Evolutionary conservation across 2,329 filamentous ascomycete species (phyloP), one percentile per base, ranked within the genome.

Genomic region (Ramichloridium luteum): DNA sequence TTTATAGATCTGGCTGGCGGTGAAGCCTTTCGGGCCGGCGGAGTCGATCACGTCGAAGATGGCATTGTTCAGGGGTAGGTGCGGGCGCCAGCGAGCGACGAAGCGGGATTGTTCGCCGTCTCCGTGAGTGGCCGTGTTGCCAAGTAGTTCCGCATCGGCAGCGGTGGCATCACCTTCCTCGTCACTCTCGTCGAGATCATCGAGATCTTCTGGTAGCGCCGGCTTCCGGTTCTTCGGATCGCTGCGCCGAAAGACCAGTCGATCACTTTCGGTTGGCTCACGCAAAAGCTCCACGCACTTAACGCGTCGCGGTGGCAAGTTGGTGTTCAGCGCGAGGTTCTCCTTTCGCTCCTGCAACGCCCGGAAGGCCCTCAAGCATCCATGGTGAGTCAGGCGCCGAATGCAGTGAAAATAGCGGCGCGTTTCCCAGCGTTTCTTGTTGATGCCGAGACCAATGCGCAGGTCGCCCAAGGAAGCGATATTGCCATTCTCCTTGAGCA

Each of bases 391-490:
- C 8, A 65, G 39, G 12, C 61, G 55, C 14, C 51, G 44, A 13
- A 62, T 46, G 11, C 57, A 57, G 6, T 54, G 51, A 28, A 56
- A 50, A 4, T 62, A 46, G 4, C 55, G 51, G 30, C 57, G 55
- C 14, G 52, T 55, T 28, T 58, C 54, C 51, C 55, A 59, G 6
- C 46, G 49, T 13, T 51, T 41, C 25, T 52, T 45, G 2, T 50
- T 29, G 12, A 53, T 47, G 6, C 44, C 48, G 30, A 75, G 48
- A 15, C 58, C 59, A 16, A 54, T 54, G 32, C 69, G 65, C 8
- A 76, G 53, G 37, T 74, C 68, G 31, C 60, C 56, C 10, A 67
- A 60, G 2, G 65, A 58, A 26, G 74, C 62, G 18, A 72, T 56
- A n/a, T 58, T 41, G n/a, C 59, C 35, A 17, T 61, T 57, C 18